Conservation (phyloP, 2,329 filamentous ascomycete species). For the Truncatella angustata region DNA sequence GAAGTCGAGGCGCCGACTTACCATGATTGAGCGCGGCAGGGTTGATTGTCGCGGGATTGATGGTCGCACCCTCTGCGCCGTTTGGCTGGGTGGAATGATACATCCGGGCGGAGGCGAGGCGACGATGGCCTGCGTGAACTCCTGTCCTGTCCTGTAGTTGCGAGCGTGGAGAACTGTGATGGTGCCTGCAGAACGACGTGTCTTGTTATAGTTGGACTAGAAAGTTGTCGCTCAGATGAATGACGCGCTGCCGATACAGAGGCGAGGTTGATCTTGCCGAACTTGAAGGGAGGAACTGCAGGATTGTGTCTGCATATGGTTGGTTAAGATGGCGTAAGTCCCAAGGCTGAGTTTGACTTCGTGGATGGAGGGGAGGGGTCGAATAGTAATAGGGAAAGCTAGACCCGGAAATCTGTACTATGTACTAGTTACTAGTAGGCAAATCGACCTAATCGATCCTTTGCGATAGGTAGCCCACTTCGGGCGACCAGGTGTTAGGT, state of each 20-base stretch:
- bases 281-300: slow-evolving; percentile 34
- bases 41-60: slow-evolving; percentile 86
- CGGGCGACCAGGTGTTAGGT: too few relatives aligned
- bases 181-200: slow-evolving; percentile 55
- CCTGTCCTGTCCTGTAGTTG: slow-evolving; percentile 4
- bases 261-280: slow-evolving; percentile 22
- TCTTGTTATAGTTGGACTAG: slow-evolving; percentile 57
- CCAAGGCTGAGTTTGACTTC: slow-evolving; percentile 19
- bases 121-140: slow-evolving; percentile 19
- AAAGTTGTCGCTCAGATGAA: slow-evolving; percentile 32
- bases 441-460: not conserved
- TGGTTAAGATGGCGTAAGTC: slow-evolving; percentile 38
- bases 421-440: too few relatives aligned
- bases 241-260: slow-evolving; percentile 34
- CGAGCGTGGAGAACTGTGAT: slow-evolving; percentile 30
- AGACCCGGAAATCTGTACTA: not conserved
- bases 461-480: not conserved
- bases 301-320: slow-evolving; percentile 50
- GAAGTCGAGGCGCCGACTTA: slow-evolving; percentile 43
- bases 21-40: slow-evolving; percentile 55
- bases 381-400: slow-evolving; percentile 6
- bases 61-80: slow-evolving; percentile 81
- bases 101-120: slow-evolving; percentile 43
- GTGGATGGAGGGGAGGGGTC: slow-evolving; percentile 7
- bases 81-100: slow-evolving; percentile 59